Evolutionary conservation across 2,329 filamentous ascomycete genomes (phyloP).

Genomic region (Ciborinia camelliae): DNA sequence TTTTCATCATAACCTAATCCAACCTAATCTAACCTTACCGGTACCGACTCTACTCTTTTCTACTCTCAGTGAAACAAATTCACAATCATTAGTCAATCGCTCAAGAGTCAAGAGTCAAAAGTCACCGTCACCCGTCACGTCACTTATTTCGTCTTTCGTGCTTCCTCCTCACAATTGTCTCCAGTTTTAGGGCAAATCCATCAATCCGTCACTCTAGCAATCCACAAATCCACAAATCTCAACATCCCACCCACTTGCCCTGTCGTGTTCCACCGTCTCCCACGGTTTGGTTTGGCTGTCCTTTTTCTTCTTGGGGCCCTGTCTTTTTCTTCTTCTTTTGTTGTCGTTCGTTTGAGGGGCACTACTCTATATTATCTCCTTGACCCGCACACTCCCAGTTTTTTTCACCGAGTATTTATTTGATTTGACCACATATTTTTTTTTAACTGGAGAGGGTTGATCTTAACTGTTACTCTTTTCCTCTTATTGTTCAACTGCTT

Average conservation of each 20-base stretch:
- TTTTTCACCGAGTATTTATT: constrained; percentile 15
- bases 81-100: too few relatives aligned
- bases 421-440: constrained; percentile 5
- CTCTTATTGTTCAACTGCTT: not conserved
- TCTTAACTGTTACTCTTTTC: constrained; percentile 5
- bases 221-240: constrained; percentile 17
- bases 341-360: not conserved
- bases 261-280: constrained; percentile 5
- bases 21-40: too few relatives aligned
- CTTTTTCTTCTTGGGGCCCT: constrained; percentile 1
- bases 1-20: too few relatives aligned
- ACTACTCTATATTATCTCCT: not conserved
- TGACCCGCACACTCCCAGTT: constrained; percentile 11
- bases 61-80: too few relatives aligned
- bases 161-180: not conserved
- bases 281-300: constrained; percentile 6
- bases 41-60: too few relatives aligned
- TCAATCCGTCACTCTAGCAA: too few relatives aligned
- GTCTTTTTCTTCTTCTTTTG: too few relatives aligned
- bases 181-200: constrained; percentile 14
- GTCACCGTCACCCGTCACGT: too few relatives aligned
- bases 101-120: too few relatives aligned
- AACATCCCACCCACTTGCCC: too few relatives aligned
- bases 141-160: constrained; percentile 11
- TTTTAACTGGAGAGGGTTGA: constrained; percentile 8